Conservation (phyloP, 441 rosid species). For the Theobroma grandiflorum region DNA sequence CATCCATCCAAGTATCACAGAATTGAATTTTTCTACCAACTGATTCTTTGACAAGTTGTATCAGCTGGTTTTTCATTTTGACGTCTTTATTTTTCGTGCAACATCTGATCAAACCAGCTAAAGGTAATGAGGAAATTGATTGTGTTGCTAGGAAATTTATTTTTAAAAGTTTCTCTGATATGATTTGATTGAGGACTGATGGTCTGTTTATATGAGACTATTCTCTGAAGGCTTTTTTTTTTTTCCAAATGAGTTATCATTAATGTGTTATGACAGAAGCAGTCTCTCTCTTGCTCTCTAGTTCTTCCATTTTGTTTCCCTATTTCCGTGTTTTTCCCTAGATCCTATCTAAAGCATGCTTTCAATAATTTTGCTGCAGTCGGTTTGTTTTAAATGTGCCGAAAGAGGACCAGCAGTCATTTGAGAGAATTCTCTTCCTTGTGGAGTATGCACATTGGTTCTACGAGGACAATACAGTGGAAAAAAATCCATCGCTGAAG, state of each 20-base stretch:
- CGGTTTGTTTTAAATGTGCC: conserved; percentile 98
- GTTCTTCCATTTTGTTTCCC: background rate
- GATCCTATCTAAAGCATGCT: background rate
- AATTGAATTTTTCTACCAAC: background rate
- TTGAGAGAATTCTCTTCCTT: conserved; percentile 92
- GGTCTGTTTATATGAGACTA: background rate
- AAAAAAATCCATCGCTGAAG: conserved; percentile 87
- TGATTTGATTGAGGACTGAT: background rate
- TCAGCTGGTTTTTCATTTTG: background rate
- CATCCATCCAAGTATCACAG: background rate
- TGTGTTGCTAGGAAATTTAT: background rate
- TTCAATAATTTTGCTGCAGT: conserved; percentile 54
- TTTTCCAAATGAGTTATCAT: background rate
- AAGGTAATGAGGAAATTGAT: background rate
- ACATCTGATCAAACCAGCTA: background rate
- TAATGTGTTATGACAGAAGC: background rate
- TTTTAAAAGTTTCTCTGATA: background rate
- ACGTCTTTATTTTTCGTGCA: background rate
- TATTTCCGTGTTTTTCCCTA: conserved; percentile 10
- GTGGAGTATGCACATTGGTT: conserved; percentile 98
- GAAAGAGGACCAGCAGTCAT: conserved; percentile 94
- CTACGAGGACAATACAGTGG: conserved; percentile 96
- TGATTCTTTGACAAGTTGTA: background rate
- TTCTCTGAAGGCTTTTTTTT: background rate
- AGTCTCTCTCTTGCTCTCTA: background rate